Evolutionary conservation across 441 rosid genomes (phyloP).

Genomic region (Aleurites moluccanus): DNA sequence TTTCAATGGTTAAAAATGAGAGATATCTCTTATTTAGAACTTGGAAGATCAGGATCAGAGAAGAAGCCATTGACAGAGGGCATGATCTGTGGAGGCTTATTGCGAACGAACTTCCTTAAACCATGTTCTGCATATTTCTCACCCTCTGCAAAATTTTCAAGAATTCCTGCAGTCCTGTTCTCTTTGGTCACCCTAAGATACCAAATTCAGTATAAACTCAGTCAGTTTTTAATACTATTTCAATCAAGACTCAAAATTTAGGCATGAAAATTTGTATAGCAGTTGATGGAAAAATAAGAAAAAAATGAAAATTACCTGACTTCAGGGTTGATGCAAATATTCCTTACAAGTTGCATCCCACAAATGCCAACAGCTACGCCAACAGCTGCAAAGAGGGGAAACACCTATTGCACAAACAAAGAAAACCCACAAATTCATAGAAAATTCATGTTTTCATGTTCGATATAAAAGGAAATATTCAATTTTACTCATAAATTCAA

Average conservation of each 20-base stretch:
- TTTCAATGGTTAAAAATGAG: not conserved
- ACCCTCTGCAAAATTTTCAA: constrained; percentile 56
- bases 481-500: not conserved
- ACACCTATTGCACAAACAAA: constrained; percentile 36
- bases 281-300: not conserved
- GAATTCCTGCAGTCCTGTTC: constrained; percentile 57
- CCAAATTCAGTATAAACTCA: not conserved
- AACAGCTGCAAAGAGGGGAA: constrained; percentile 52
- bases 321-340: constrained; percentile 55
- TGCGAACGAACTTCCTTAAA: constrained; percentile 49
- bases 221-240: not conserved
- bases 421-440: not conserved
- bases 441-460: no score
- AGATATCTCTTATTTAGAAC: not conserved
- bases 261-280: no score
- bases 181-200: constrained; percentile 49
- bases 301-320: constrained; percentile 43
- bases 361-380: constrained; percentile 60
- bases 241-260: not conserved
- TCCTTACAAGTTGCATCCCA: constrained; percentile 53
- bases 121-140: constrained; percentile 53
- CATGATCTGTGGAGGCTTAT: constrained; percentile 49
- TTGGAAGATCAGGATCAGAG: constrained; percentile 44
- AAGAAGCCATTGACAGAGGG: constrained; percentile 60
- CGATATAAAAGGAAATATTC: not conserved